A percentile compares a stretch with the other conserved stretches of the same genome.
Conservation (phyloP, 106 monocot species). For the Narthecium ossifragum region DNA sequence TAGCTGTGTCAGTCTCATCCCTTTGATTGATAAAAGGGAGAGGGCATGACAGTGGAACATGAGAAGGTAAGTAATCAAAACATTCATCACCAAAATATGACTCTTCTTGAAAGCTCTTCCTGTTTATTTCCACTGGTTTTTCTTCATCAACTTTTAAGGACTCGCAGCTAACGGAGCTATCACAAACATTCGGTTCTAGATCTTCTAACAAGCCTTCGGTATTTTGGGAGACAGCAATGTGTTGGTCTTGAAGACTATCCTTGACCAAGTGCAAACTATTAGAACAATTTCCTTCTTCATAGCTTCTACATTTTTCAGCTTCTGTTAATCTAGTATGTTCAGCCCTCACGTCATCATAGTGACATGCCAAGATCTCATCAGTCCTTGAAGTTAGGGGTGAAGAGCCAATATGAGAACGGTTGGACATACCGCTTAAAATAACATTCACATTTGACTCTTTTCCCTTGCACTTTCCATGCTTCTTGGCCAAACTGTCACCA, state of each 20-base stretch:
- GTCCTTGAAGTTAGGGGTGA: slow-evolving; percentile 1
- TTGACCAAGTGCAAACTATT: not conserved
- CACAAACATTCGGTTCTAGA: slow-evolving; percentile 1
- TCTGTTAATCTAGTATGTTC: not conserved
- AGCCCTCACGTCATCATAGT: not conserved
- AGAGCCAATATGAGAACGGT: slow-evolving; percentile 4
- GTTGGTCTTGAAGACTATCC: not conserved
- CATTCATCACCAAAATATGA: slow-evolving; percentile 8
- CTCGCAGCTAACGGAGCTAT: slow-evolving; percentile 10
- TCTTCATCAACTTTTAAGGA: slow-evolving; percentile 6
- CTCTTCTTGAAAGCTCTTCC: slow-evolving; percentile 5
- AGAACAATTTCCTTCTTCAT: slow-evolving; percentile 1
- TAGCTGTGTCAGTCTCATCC: not conserved
- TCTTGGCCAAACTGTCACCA: no score
- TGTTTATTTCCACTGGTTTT: slow-evolving; percentile 7
- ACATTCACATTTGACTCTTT: not conserved
- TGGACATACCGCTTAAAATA: not conserved
- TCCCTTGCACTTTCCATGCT: not conserved
- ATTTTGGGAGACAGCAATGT: not conserved
- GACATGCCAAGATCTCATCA: no score
- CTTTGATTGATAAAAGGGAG: slow-evolving; percentile 13
- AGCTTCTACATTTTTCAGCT: not conserved
- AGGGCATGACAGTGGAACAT: slow-evolving; percentile 40
- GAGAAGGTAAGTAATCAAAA: slow-evolving; percentile 5
- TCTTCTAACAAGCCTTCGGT: not conserved